phyloP scores from a whole-genome alignment of 768 basidiomycete genomes.

The Rhizopogon vesiculosus region DNA sequence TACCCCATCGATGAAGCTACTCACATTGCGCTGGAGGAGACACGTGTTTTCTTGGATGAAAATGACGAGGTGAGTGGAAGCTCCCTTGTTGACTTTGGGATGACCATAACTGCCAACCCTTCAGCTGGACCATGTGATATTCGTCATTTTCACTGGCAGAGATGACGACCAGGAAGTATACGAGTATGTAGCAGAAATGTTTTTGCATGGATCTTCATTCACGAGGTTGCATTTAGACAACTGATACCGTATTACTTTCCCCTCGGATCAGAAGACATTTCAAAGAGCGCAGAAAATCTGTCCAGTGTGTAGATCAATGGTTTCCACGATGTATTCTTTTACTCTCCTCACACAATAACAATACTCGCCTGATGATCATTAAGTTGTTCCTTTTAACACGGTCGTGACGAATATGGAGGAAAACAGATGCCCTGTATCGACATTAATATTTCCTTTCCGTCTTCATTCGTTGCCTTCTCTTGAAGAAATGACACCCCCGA shows the following conservation, averaged over 20 bases:
- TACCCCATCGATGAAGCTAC: slow-evolving; percentile 77
- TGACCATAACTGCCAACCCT: background rate
- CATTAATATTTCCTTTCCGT: too few relatives aligned
- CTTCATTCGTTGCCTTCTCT: too few relatives aligned
- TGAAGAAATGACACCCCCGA: too few relatives aligned
- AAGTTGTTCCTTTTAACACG: too few relatives aligned
- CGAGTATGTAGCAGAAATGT: slow-evolving; percentile 40
- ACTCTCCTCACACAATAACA: background rate
- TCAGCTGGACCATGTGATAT: slow-evolving; percentile 68
- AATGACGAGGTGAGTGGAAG: slow-evolving; percentile 35
- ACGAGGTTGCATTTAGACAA: slow-evolving; percentile 19
- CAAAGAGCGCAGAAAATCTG: background rate
- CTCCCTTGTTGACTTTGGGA: background rate
- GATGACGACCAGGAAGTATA: slow-evolving; percentile 61
- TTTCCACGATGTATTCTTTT: background rate
- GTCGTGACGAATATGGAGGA: too few relatives aligned
- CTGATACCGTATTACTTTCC: slow-evolving; percentile 69
- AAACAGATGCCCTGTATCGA: too few relatives aligned
- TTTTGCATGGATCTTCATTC: background rate
- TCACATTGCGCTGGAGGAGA: slow-evolving; percentile 57
- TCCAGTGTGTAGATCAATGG: background rate
- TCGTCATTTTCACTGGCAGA: slow-evolving; percentile 58
- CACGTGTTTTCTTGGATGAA: slow-evolving; percentile 53
- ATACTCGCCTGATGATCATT: too few relatives aligned
- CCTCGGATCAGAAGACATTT: slow-evolving; percentile 1